Base-by-base conservation (phyloP, 306 rosid genomes). In the Vigna mungo region DNA sequence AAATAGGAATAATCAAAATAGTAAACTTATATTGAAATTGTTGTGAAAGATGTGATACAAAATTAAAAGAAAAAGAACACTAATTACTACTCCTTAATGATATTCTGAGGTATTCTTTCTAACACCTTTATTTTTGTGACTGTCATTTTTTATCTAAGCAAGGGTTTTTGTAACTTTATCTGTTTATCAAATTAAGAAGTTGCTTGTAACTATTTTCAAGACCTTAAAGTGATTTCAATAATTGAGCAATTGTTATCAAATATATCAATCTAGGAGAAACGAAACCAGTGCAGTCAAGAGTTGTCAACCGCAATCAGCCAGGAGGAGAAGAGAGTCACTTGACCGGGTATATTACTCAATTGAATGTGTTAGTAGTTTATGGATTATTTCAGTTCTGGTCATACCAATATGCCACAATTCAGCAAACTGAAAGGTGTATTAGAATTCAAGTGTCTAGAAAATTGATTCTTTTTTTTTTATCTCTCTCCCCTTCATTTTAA, bases 11-110 rank as follows among this genome's bases (percentile, higher is more conserved):
- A 54, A 30, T 54, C 23, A 52, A 52, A 48, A 48, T 6, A 52
- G 18, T n/a, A n/a, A 1, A 52, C 20, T n/a, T 52, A 17, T n/a
- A 17, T n/a, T 53, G 1, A 53, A 53, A 53, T 18, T 53, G 27
- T 20, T 53, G 59, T 53, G 59, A 53, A 53, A 23, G 59, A 53
- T 53, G 60, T 54, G 30, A 54, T 54, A 54, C 30, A 36, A n/a
- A 36, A 36, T 36, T 4, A 27, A 27, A 27, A 5, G 1, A 53
- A 53, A 53, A 53, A 54, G 9, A 9, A 2, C 14, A 3, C 15
- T 9, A 20, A 55, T 55, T 21, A 55, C 61, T 55, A 55, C 32
- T 55, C 61, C 15, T 13, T 20, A 55, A 18, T 11, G 3, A 55
- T 25, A 58, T 11, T 25, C 37, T 58, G 37, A 11, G 39, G 7